phyloP scores from a whole-genome alignment of 257 asterid species.

The Fraxinus pennsylvanica region DNA sequence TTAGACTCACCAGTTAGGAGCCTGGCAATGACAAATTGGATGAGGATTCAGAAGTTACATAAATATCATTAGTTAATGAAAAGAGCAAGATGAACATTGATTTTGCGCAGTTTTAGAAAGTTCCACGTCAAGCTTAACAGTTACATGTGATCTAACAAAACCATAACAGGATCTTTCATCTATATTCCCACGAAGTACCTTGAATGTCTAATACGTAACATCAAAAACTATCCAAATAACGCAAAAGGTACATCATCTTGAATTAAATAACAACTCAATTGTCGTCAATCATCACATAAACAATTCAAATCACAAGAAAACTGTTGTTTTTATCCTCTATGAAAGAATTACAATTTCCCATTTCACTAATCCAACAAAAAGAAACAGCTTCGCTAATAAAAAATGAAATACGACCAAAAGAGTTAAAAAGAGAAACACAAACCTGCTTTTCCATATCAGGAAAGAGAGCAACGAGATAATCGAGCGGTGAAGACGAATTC shows the following conservation, averaged over 20 bases:
- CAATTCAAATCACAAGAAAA: neutral
- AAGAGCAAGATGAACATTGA: neutral
- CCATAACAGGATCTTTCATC: neutral
- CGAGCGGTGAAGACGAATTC: slow-evolving; percentile 41
- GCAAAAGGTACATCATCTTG: neutral
- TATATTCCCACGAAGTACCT: neutral
- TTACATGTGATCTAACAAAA: neutral
- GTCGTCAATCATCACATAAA: neutral
- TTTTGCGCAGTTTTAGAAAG: neutral
- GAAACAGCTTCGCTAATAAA: neutral
- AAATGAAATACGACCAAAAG: neutral
- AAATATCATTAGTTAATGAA: neutral
- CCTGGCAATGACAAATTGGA: neutral
- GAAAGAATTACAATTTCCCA: neutral
- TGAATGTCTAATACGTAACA: neutral
- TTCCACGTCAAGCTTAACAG: neutral
- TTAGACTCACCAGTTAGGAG: neutral
- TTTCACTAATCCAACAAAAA: neutral
- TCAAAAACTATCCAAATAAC: neutral
- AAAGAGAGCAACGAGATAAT: slow-evolving; percentile 63
- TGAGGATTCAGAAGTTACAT: neutral
- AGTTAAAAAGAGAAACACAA: neutral
- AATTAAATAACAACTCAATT: neutral
- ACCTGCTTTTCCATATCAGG: slow-evolving; percentile 98
- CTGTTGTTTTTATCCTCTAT: neutral